Percentiles rank a stretch among this genome's conserved stretches.
Evolutionary conservation across 345 rosid genomes (phyloP).

Genomic region (Bruguiera parviflora): DNA sequence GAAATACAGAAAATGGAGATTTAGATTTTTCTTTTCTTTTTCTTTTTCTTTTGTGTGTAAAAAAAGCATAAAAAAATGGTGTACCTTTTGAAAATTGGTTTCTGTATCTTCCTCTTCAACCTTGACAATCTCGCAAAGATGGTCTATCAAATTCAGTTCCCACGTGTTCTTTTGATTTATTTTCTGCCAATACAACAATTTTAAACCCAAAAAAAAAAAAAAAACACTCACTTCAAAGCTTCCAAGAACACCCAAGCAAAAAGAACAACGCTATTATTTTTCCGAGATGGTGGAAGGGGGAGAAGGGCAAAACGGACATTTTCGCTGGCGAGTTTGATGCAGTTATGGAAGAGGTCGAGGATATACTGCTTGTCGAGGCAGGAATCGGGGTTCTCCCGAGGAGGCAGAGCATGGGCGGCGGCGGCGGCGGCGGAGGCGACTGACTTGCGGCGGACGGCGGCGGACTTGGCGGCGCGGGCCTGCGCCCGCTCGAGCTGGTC

Average conservation of each 20-base stretch:
- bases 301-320: constrained; percentile 43
- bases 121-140: constrained; percentile 77
- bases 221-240: background rate
- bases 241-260: too few species aligned
- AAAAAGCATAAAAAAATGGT: constrained; percentile 1
- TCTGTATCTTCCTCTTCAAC: constrained; percentile 81
- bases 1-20: too few species aligned
- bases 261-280: background rate
- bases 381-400: constrained; percentile 39
- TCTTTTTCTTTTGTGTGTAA: too few species aligned
- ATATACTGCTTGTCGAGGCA: constrained; percentile 75
- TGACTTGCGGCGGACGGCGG: constrained; percentile 29
- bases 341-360: constrained; percentile 75
- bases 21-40: too few species aligned
- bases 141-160: constrained; percentile 26
- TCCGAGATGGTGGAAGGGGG: background rate
- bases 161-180: constrained; percentile 26
- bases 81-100: constrained; percentile 92
- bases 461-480: constrained; percentile 85
- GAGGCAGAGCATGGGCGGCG: constrained; percentile 61
- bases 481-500: constrained; percentile 78
- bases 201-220: constrained; percentile 3
- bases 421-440: too few species aligned
- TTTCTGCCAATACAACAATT: constrained; percentile 12
- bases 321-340: constrained; percentile 95